Percentiles rank a stretch among this genome's conserved stretches.
Conservation (phyloP, 164 flowering plant species). For the Chimonanthus praecox region DNA sequence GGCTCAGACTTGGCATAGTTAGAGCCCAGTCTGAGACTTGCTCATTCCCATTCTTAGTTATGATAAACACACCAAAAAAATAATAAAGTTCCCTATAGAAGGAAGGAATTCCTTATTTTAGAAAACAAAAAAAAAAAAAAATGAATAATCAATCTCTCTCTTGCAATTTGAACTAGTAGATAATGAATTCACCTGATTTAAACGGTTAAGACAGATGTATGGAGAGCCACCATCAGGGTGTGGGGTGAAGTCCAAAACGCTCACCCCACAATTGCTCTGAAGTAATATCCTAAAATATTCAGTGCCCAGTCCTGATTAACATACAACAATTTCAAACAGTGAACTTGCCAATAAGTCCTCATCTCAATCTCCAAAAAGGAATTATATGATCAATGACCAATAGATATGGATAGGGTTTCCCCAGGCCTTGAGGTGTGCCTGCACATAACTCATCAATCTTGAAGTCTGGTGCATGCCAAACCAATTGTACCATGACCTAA, state of each 20-base stretch:
- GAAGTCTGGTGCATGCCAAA: background rate
- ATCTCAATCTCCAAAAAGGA: slow-evolving; percentile 1
- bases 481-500: background rate
- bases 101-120: background rate
- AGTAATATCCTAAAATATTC: slow-evolving; percentile 83
- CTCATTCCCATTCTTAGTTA: too few species aligned
- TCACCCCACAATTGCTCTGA: slow-evolving; percentile 97
- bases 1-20: too few species aligned
- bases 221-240: slow-evolving; percentile 55
- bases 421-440: background rate
- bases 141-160: background rate
- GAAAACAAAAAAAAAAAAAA: too few species aligned
- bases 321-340: slow-evolving; percentile 4
- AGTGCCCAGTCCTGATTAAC: slow-evolving; percentile 60
- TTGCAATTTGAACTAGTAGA: background rate
- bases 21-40: too few species aligned
- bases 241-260: slow-evolving; percentile 86
- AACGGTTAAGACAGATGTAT: slow-evolving; percentile 70
- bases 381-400: background rate
- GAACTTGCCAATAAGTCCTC: background rate
- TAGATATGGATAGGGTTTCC: background rate
- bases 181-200: slow-evolving; percentile 64
- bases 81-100: too few species aligned
- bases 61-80: too few species aligned
- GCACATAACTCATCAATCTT: too few species aligned